Base-by-base conservation (phyloP, 2,329 filamentous ascomycete species). In the Penicillium hordei region DNA sequence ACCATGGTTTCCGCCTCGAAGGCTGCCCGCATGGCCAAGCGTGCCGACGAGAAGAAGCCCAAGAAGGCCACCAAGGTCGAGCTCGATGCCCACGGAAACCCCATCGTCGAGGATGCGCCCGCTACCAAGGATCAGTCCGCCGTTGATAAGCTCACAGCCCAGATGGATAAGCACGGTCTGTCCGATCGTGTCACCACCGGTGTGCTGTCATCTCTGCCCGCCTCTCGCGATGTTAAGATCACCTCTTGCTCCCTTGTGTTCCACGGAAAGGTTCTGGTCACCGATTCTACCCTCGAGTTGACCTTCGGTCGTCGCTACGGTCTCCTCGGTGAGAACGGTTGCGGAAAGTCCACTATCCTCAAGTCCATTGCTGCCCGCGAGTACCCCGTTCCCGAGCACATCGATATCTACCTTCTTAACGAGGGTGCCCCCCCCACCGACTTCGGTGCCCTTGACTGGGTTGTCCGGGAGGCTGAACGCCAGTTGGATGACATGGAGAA, bases 331-430 rank as follows among this genome's bases (percentile, higher is more conserved):
- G 94, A 99, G 85, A 99, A 99, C 89, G 94, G 94, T 66, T 99
- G 94, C 79, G 94, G 94, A 77, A 99, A 99, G 85, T 95, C 90
- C 65, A 99, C 94, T n/a, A 80, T 99, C 34, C 86, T 99, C 74
- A 97, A 97, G 82, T 86, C 94, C 66, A 96, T 99, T 75, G 89
- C 89, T 69, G 88, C 87, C 72, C 90, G 94, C 80, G 95, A 99
- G 79, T 99, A 87, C 76, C 95, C 94, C 63, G 90, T 99, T 73
- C 95, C 94, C 60, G 90, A 96, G 29, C 93, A 97, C 78, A 84
- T 99, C 76, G 95, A 99, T 78, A 95, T 99, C 78, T 99, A 99
- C 81, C 87, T 99, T 45, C 83, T 99, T 67, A 99, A 99, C 80
- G 91, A 97, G 79, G 94, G 94, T 80, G 94, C 94, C 46, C 92